Conservation (phyloP, 495 filamentous ascomycete species). For the Penicillium salamii region DNA sequence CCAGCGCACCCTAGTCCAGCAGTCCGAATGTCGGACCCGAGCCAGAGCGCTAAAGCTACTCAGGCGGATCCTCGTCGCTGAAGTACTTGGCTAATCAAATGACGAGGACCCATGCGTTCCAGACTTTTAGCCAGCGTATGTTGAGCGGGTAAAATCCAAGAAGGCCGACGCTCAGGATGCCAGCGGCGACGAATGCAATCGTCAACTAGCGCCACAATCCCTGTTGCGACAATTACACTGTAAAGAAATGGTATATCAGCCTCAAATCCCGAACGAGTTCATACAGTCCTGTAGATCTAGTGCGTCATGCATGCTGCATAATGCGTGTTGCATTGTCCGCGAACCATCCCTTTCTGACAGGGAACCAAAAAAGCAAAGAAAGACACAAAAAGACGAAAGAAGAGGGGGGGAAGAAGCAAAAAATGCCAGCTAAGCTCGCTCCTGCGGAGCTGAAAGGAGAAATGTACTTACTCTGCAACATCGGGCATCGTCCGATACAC, state of each 20-base stretch:
- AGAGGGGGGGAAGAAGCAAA: constrained; percentile 2
- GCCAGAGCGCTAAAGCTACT: neutral
- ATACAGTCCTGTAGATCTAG: neutral
- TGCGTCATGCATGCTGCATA: neutral
- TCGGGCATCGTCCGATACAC: constrained; percentile 68
- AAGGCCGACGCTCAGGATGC: constrained; percentile 61
- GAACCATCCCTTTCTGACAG: neutral
- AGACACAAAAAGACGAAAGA: constrained; percentile 3
- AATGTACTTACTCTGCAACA: constrained; percentile 81
- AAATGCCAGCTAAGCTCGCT: neutral
- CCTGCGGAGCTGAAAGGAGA: neutral
- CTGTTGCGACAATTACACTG: constrained; percentile 87
- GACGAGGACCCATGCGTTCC: constrained; percentile 66
- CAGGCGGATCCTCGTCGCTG: constrained; percentile 51
- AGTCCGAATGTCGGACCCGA: neutral
- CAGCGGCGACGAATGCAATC: constrained; percentile 84
- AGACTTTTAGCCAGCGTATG: constrained; percentile 57
- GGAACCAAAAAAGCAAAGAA: neutral
- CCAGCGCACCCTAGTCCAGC: neutral
- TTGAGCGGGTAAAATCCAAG: constrained; percentile 53
- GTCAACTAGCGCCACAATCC: constrained; percentile 85
- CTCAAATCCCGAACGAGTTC: neutral
- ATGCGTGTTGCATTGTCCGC: constrained; percentile 5
- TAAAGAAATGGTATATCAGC: constrained; percentile 19
- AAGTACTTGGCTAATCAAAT: constrained; percentile 78